Evolutionary conservation across 2,329 filamentous ascomycete species (phyloP).

Genomic region (Cephalotrichum gorgonifer): DNA sequence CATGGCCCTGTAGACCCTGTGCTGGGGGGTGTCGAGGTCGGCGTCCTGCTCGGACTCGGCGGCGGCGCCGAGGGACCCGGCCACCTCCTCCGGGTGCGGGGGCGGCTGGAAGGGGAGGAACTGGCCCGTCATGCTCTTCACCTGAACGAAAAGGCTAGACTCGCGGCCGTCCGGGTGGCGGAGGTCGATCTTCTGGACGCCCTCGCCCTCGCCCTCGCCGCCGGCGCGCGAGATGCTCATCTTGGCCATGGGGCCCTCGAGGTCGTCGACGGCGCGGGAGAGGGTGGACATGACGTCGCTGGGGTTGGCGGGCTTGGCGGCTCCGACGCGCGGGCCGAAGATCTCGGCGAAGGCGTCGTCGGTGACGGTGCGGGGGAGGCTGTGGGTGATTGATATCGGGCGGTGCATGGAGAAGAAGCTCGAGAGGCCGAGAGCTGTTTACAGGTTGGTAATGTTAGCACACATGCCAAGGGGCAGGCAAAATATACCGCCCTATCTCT

Average conservation of each 20-base stretch:
- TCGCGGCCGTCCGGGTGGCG: conserved; percentile 46
- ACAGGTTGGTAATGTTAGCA: neutral
- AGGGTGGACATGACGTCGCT: conserved; percentile 59
- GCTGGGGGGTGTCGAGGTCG: conserved; percentile 26
- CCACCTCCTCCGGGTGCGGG: conserved; percentile 61
- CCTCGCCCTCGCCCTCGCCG: conserved; percentile 30
- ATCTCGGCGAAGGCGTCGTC: conserved; percentile 75
- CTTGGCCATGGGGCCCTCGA: conserved; percentile 47
- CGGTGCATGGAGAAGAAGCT: conserved; percentile 94
- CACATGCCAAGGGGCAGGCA: neutral
- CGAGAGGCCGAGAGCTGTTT: conserved; percentile 73
- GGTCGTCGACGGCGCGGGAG: conserved; percentile 45
- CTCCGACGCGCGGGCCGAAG: conserved; percentile 56
- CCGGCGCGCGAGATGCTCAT: conserved; percentile 31
- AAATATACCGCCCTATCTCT: neutral
- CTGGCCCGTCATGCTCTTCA: conserved; percentile 57
- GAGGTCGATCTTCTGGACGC: conserved; percentile 38
- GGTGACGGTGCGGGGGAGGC: conserved; percentile 62
- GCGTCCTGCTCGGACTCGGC: conserved; percentile 6
- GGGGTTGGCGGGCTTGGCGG: conserved; percentile 35
- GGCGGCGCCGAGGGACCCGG: conserved; percentile 16
- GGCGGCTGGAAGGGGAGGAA: conserved; percentile 78
- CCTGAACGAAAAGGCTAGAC: conserved; percentile 52
- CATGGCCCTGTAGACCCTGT: conserved; percentile 51
- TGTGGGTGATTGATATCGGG: conserved; percentile 79